Evolutionary conservation across 306 rosid species (phyloP).

Genomic region (Betula pendula): DNA sequence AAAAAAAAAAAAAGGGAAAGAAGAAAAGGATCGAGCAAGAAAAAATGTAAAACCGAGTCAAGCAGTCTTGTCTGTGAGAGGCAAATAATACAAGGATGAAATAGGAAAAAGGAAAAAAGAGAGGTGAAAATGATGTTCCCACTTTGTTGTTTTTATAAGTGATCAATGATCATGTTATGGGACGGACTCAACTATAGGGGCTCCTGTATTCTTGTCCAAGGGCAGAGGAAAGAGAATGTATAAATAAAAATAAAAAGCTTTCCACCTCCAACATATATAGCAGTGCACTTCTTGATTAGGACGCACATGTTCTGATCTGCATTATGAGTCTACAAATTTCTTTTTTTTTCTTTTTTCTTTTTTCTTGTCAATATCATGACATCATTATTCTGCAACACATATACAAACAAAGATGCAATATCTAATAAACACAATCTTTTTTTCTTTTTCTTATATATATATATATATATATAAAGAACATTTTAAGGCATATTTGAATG

Average conservation of each 20-base stretch:
- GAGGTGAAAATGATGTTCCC: conserved; percentile 38
- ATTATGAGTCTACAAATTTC: neutral
- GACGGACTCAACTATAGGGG: conserved; percentile 21
- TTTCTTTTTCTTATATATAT: too few relatives aligned
- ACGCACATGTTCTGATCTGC: neutral
- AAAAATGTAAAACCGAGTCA: too few relatives aligned
- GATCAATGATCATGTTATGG: conserved; percentile 23
- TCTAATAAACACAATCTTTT: too few relatives aligned
- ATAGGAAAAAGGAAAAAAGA: conserved; percentile 8
- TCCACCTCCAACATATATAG: conserved; percentile 1
- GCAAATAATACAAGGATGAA: conserved; percentile 33
- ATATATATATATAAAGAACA: too few relatives aligned
- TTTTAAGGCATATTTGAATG: too few relatives aligned
- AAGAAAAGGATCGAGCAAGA: neutral
- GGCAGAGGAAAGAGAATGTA: neutral
- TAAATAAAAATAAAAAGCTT: conserved; percentile 9
- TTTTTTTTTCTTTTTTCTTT: neutral
- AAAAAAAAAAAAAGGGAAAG: neutral
- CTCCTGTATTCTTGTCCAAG: conserved; percentile 11
- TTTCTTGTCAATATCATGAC: conserved; percentile 1
- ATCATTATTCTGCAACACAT: conserved; percentile 26
- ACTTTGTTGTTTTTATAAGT: conserved; percentile 26
- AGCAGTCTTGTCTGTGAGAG: conserved; percentile 19
- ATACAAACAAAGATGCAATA: neutral
- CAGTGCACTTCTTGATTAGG: neutral